Evolutionary conservation across 2,329 filamentous ascomycete species (phyloP).

Genomic region (Nemania diffusa): DNA sequence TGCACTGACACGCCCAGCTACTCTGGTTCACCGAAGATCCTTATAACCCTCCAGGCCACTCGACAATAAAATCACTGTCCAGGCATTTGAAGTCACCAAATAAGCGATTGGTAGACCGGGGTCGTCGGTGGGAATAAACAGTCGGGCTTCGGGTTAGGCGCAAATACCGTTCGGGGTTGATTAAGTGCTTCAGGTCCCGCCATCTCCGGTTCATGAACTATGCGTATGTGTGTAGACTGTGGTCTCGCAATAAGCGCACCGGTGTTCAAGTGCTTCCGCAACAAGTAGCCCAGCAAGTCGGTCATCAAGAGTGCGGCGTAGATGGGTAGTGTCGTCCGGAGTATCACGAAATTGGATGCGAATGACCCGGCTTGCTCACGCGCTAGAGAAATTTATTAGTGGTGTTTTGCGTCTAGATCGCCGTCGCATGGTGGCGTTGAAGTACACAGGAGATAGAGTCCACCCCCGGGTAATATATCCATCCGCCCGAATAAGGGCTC

Average conservation of each 20-base stretch:
- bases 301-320: neutral
- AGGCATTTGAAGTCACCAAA: neutral
- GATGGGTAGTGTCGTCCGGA: neutral
- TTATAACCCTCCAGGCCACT: neutral
- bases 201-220: neutral
- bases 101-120: neutral
- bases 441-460: neutral
- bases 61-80: neutral
- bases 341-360: neutral
- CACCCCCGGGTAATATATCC: neutral
- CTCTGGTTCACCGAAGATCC: neutral
- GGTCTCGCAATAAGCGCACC: neutral
- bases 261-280: neutral
- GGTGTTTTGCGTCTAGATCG: neutral
- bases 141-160: neutral
- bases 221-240: neutral
- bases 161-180: neutral
- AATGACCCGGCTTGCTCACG: neutral
- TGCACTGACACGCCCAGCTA: neutral
- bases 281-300: neutral
- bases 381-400: neutral
- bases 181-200: neutral
- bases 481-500: slow-evolving; percentile 1
- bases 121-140: neutral
- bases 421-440: neutral